Evolutionary conservation across 2,329 filamentous ascomycete genomes (phyloP), one percentile per base, ranked within the genome.

Genomic region (Amesomyces nigricolor): DNA sequence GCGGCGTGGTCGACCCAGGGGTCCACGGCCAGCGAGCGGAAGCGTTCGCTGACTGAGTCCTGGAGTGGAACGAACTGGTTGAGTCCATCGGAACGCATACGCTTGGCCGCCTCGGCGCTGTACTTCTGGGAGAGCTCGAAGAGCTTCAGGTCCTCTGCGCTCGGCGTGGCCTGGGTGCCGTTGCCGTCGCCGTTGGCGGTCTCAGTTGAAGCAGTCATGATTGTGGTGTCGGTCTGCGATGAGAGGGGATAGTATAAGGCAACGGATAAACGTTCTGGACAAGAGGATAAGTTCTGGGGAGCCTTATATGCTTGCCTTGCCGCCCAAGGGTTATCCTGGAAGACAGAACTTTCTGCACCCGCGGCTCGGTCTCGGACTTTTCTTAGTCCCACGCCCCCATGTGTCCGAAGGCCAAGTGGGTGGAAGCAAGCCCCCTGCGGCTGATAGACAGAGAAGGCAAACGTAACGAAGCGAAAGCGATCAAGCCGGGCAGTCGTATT

Each of bases 1-100:
- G 64, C 62, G 0, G 62, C 66, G 38, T 70, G 66, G 57, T 72
- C 66, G 6, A 62, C 69, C 66, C 69, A 73, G 0, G 70, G 70
- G 52, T 74, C 72, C 0, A 63, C 52, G 5, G 56, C 63, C 6
- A 74, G 62, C 2, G 61, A 56, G 14, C 58, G 57, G 32, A 67
- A 44, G 1, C 59, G 54, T 29, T 64, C 61, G 22, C 61, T 55
- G 13, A 55, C 55, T n/a, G 62, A 56, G 2, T 60, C 39, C 10
- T 56, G 56, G 5, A 71, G 64, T 19, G 68, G 63, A 4, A 69
- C 42, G 49, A 70, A 73, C 53, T 73, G 71, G 7, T 47, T 52
- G 14, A 54, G 53, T 11, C 69, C 71, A 2, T 73, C 70, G 1
- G 63, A 32, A 0, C 68, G 65, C 7, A 67, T 19, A 2, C 71